Percentiles rank a stretch among this genome's conserved stretches.
Conservation (phyloP, 2,329 filamentous ascomycete species). For the Trichoderma hamatum region DNA sequence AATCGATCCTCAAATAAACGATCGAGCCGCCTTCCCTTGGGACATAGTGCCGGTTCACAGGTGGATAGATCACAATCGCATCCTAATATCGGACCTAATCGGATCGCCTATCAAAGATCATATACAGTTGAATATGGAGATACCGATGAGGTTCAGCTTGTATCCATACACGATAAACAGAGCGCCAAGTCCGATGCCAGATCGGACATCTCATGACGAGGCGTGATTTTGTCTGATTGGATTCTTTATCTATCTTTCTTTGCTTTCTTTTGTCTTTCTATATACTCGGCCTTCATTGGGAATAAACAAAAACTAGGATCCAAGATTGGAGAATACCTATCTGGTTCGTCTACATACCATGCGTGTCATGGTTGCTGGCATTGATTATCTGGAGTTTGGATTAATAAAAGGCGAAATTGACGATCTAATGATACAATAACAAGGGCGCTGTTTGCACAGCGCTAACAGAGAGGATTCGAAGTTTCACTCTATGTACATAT, state of each 20-base stretch:
- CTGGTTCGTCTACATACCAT: not conserved
- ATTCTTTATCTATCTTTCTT: not conserved
- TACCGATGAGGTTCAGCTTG: constrained; percentile 26
- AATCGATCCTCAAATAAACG: constrained; percentile 26
- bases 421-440: not conserved
- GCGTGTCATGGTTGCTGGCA: not conserved
- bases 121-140: constrained; percentile 41
- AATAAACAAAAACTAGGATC: not conserved
- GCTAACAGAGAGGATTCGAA: not conserved
- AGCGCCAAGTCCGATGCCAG: constrained; percentile 21
- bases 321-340: not conserved
- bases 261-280: not conserved
- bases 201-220: constrained; percentile 14
- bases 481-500: not conserved
- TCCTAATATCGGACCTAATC: constrained; percentile 31
- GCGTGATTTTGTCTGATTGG: not conserved
- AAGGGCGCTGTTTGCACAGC: not conserved
- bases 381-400: not conserved
- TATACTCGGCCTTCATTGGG: not conserved
- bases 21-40: constrained; percentile 27
- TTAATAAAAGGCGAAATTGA: not conserved
- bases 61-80: constrained; percentile 32
- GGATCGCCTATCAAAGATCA: constrained; percentile 41
- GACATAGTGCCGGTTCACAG: constrained; percentile 34
- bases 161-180: constrained; percentile 21